A percentile compares a stretch with the other conserved stretches of the same genome.
Conservation (phyloP, 345 rosid genomes). For the Zanthoxylum bungeanum region DNA sequence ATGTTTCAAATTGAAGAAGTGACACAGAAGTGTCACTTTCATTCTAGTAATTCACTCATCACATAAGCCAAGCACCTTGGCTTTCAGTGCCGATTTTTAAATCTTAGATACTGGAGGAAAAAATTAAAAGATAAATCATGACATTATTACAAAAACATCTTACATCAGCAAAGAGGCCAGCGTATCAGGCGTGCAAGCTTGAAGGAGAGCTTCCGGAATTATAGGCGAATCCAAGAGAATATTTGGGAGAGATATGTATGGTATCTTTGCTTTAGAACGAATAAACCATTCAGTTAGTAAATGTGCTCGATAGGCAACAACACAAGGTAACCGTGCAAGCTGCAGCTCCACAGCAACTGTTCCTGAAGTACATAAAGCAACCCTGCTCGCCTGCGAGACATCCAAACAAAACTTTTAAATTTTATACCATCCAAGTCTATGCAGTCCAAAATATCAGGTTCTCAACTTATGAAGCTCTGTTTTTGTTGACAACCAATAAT, state of each 20-base stretch:
- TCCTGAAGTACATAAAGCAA: constrained; percentile 95
- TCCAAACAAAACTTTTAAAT: neutral
- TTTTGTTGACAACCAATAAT: neutral
- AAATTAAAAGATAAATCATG: neutral
- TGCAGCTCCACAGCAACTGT: constrained; percentile 92
- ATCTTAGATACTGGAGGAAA: neutral
- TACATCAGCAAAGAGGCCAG: constrained; percentile 61
- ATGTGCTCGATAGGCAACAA: constrained; percentile 86
- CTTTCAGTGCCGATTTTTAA: neutral
- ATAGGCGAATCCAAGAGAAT: constrained; percentile 67
- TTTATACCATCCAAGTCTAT: neutral
- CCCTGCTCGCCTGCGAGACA: constrained; percentile 65
- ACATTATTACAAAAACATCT: constrained; percentile 10
- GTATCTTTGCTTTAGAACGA: constrained; percentile 77
- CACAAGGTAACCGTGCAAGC: constrained; percentile 73
- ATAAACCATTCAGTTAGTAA: constrained; percentile 70
- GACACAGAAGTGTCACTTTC: neutral
- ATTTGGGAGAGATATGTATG: constrained; percentile 82
- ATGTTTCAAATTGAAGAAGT: neutral
- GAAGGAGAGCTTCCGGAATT: constrained; percentile 83
- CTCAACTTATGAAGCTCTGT: neutral
- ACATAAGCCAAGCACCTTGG: neutral
- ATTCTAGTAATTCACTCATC: neutral
- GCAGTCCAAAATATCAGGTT: neutral
- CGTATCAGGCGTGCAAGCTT: constrained; percentile 62